Conservation (phyloP, 2,329 filamentous ascomycete species). For the Stachybotrys chartarum region DNA sequence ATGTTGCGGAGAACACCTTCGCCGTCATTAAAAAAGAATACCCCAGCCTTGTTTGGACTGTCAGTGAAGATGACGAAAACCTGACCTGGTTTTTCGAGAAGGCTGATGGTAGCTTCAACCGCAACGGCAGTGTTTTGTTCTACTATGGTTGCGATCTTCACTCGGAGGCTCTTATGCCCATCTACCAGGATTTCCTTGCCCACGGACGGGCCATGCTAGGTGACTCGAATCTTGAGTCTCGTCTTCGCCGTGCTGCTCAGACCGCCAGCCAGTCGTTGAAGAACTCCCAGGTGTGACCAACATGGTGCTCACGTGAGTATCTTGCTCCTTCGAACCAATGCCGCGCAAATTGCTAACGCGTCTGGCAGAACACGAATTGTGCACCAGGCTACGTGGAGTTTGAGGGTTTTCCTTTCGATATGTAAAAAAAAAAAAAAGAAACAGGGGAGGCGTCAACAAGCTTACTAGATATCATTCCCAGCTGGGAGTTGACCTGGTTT, state of each 20-base stretch:
- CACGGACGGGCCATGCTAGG: conserved; percentile 83
- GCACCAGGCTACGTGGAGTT: no score
- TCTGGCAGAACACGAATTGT: no score
- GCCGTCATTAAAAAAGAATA: conserved; percentile 89
- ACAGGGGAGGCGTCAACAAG: no score
- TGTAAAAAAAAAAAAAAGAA: no score
- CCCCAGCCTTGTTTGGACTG: conserved; percentile 89
- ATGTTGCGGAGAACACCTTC: conserved; percentile 93
- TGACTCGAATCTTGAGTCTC: conserved; percentile 81
- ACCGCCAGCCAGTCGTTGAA: conserved; percentile 51
- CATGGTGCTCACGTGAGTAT: not conserved
- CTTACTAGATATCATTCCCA: no score
- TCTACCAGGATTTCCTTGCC: conserved; percentile 79
- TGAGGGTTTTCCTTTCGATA: no score
- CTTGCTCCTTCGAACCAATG: not conserved
- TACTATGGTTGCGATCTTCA: conserved; percentile 86
- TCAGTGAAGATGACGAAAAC: conserved; percentile 92
- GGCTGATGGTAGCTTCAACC: conserved; percentile 83
- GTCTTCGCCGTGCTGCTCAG: conserved; percentile 70
- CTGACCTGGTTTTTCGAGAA: conserved; percentile 98
- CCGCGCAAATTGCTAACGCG: no score
- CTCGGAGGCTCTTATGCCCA: conserved; percentile 65
- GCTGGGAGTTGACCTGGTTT: no score
- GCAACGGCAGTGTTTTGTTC: conserved; percentile 84
- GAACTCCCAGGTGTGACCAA: not conserved